These are phyloP conservation scores for Spiromastix sp. DNA, from an alignment of 2,329 filamentous ascomycete species.

Conservation along the genomic window DNA sequence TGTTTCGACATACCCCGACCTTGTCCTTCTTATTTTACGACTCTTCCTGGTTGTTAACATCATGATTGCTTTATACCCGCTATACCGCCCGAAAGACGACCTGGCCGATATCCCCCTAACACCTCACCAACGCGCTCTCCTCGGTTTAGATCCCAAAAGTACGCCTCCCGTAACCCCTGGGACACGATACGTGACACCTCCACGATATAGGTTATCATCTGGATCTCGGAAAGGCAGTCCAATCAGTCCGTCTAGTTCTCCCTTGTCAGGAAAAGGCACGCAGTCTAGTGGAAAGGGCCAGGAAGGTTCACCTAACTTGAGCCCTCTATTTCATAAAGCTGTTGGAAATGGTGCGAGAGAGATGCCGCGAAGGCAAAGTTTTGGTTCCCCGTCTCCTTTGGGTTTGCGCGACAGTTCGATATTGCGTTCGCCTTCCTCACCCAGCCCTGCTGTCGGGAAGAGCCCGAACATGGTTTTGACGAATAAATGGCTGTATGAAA, in stretches of 20 bases:
- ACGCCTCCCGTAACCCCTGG: slow-evolving; percentile 54
- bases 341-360: slow-evolving; percentile 36
- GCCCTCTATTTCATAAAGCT: slow-evolving; percentile 59
- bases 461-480: slow-evolving; percentile 68
- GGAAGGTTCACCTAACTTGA: slow-evolving; percentile 37
- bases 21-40: slow-evolving; percentile 46
- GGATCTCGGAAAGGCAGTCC: slow-evolving; percentile 40
- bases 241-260: slow-evolving; percentile 27
- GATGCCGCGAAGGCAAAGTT: slow-evolving; percentile 47
- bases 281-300: slow-evolving; percentile 23
- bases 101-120: slow-evolving; percentile 85
- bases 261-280: slow-evolving; percentile 27
- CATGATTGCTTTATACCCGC: slow-evolving; percentile 56
- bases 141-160: slow-evolving; percentile 66
- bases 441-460: slow-evolving; percentile 56
- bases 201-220: slow-evolving; percentile 70
- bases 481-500: slow-evolving; percentile 92
- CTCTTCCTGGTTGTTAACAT: slow-evolving; percentile 62
- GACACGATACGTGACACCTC: slow-evolving; percentile 72
- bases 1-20: slow-evolving; percentile 32
- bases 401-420: slow-evolving; percentile 34
- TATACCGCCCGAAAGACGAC: slow-evolving; percentile 62
- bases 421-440: slow-evolving; percentile 54
- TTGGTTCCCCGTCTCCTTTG: slow-evolving; percentile 48
- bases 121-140: slow-evolving; percentile 71